phyloP scores from a whole-genome alignment of 2,329 filamentous ascomycete genomes.

The Colletotrichum navitas region DNA sequence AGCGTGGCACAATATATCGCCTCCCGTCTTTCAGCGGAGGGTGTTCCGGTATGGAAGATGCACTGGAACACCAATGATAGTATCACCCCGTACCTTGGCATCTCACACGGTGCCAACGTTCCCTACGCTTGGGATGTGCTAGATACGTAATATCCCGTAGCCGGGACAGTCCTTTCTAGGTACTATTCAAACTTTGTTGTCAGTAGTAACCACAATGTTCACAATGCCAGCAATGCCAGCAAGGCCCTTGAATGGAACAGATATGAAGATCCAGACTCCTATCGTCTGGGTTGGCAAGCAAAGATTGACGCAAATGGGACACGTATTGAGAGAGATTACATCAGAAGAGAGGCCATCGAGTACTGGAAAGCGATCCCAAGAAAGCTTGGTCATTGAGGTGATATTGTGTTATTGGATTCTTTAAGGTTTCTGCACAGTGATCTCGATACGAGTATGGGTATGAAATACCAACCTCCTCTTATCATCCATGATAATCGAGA shows the following conservation, averaged over 20 bases:
- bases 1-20: constrained; percentile 18
- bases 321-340: constrained; percentile 9
- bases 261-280: background rate
- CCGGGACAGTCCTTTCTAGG: background rate
- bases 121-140: constrained; percentile 26
- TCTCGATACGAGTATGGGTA: background rate
- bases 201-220: constrained; percentile 51
- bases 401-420: background rate
- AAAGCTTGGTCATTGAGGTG: constrained; percentile 11
- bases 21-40: constrained; percentile 4
- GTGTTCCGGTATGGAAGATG: constrained; percentile 52
- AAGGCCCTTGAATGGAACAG: constrained; percentile 44
- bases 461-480: background rate
- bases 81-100: constrained; percentile 48
- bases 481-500: background rate
- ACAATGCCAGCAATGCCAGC: constrained; percentile 40
- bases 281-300: constrained; percentile 22
- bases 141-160: constrained; percentile 13
- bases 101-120: constrained; percentile 26
- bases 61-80: constrained; percentile 55
- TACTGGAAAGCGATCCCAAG: constrained; percentile 18
- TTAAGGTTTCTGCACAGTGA: background rate
- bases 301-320: constrained; percentile 17
- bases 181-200: constrained; percentile 54
- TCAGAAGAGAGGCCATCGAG: constrained; percentile 25